Evolutionary conservation across 371 early-diverging fungal species (phyloP), one percentile per base, ranked within the genome.

Genomic region (Batrachochytrium dendrobatidis): DNA sequence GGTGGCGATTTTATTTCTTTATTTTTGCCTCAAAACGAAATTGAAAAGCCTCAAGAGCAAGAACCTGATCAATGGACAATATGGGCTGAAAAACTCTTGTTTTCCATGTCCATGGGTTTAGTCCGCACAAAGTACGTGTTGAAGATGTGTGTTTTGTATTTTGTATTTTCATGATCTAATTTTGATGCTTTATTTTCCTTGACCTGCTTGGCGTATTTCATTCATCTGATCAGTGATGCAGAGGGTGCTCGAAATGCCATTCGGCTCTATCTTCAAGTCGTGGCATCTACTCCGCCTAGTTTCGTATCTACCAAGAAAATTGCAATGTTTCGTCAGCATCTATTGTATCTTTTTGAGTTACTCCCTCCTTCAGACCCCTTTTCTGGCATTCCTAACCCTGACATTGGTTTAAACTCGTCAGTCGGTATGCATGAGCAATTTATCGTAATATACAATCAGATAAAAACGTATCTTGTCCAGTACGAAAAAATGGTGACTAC

Each of bases 401-500:
- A 15, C 39, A n/a, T n/a, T n/a, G n/a, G n/a, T n/a, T n/a, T n/a
- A n/a, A n/a, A n/a, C n/a, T n/a, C n/a, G n/a, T n/a, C n/a, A n/a
- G n/a, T n/a, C n/a, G n/a, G n/a, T n/a, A n/a, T n/a, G n/a, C n/a
- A n/a, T n/a, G n/a, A n/a, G n/a, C n/a, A n/a, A n/a, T n/a, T n/a
- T n/a, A n/a, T n/a, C n/a, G n/a, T n/a, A n/a, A n/a, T n/a, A n/a
- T n/a, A n/a, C n/a, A n/a, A n/a, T n/a, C n/a, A n/a, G n/a, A n/a
- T n/a, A n/a, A n/a, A n/a, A n/a, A n/a, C 18, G n/a, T 22, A 33
- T 7, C 33, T 73, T 22, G 61, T 67, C 2, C 20, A 53, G 6
- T 76, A 73, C 55, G 76, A 76, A 51, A 50, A 39, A 31, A 59
- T 73, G 25, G 63, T 69, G 17, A 64, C 63, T 8, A 33, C 39